Conservation (phyloP, 306 rosid species). For the Astragalus glycyphyllos region DNA sequence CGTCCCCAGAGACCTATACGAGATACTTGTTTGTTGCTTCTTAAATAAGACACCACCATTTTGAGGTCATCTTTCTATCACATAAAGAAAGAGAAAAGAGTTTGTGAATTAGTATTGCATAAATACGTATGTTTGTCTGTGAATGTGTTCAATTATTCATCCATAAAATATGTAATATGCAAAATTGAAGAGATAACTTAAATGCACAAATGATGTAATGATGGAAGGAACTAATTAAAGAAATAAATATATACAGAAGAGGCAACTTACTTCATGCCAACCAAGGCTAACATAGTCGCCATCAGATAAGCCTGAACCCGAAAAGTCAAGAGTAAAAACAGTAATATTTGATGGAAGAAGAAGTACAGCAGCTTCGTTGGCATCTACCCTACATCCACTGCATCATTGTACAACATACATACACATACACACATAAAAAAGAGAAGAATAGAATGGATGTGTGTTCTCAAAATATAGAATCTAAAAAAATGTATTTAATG, state of each 20-base stretch:
- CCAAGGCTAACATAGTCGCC: slow-evolving; percentile 99
- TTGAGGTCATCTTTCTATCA: slow-evolving; percentile 91
- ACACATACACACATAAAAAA: slow-evolving; percentile 28
- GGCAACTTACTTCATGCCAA: slow-evolving; percentile 90
- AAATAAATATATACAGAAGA: slow-evolving; percentile 37
- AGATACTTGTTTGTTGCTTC: slow-evolving; percentile 80
- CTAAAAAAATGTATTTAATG: too few species aligned
- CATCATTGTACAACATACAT: slow-evolving; percentile 51
- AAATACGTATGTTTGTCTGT: slow-evolving; percentile 11
- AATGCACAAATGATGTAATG: slow-evolving; percentile 26
- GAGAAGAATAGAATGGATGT: slow-evolving; percentile 25
- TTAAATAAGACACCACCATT: slow-evolving; percentile 78
- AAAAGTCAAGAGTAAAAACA: slow-evolving; percentile 96
- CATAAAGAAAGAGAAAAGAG: slow-evolving; percentile 34
- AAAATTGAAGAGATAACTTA: slow-evolving; percentile 29
- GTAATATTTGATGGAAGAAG: slow-evolving; percentile 96
- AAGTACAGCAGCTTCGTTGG: slow-evolving; percentile 90
- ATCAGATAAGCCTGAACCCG: slow-evolving; percentile 96
- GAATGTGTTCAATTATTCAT: slow-evolving; percentile 18
- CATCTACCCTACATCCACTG: slow-evolving; percentile 99
- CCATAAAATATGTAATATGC: slow-evolving; percentile 31
- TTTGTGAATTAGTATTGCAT: slow-evolving; percentile 15
- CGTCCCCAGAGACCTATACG: slow-evolving; percentile 97
- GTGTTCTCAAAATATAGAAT: slow-evolving; percentile 23
- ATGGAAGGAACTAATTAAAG: slow-evolving; percentile 39